Conservation (phyloP, 2,329 filamentous ascomycete genomes). For the Rhexocercosporidium sp. region DNA sequence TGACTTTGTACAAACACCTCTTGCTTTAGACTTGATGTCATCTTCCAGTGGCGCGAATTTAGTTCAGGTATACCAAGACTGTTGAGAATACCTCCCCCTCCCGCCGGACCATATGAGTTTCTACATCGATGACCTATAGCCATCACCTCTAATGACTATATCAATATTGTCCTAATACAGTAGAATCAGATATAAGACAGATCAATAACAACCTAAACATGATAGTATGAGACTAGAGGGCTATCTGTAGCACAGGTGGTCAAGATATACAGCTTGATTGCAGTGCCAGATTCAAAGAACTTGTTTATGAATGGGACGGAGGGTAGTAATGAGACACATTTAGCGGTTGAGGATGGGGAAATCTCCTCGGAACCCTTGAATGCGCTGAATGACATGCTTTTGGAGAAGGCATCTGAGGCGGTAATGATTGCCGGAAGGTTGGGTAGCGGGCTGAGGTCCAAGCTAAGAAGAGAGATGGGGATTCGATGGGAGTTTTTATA, state of each 20-base stretch:
- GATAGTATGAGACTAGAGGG: constrained; percentile 50
- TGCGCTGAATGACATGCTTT: constrained; percentile 47
- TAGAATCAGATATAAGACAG: constrained; percentile 55
- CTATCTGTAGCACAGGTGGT: constrained; percentile 50
- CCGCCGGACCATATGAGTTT: constrained; percentile 51
- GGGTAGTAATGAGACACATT: constrained; percentile 52
- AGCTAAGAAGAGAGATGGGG: constrained; percentile 35
- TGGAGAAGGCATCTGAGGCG: constrained; percentile 46
- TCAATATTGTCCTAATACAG: too few relatives aligned
- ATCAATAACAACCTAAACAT: constrained; percentile 55
- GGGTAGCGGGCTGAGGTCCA: constrained; percentile 50
- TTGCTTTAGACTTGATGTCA: too few relatives aligned
- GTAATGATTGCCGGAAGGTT: constrained; percentile 53
- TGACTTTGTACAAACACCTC: constrained; percentile 52
- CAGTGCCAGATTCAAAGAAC: constrained; percentile 46
- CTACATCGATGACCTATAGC: too few relatives aligned
- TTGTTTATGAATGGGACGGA: constrained; percentile 54
- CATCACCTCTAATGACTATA: too few relatives aligned
- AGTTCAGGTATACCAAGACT: too few relatives aligned
- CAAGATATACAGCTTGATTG: constrained; percentile 50
- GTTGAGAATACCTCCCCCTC: constrained; percentile 40
- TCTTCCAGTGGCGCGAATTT: too few relatives aligned
- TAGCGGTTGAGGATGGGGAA: constrained; percentile 50
- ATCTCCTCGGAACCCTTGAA: constrained; percentile 56
- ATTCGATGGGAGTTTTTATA: constrained; percentile 48